These are phyloP conservation scores for Aspergillus phoenicis DNA, from an alignment of 2,329 filamentous ascomycete genomes.

Conservation along the genomic window DNA sequence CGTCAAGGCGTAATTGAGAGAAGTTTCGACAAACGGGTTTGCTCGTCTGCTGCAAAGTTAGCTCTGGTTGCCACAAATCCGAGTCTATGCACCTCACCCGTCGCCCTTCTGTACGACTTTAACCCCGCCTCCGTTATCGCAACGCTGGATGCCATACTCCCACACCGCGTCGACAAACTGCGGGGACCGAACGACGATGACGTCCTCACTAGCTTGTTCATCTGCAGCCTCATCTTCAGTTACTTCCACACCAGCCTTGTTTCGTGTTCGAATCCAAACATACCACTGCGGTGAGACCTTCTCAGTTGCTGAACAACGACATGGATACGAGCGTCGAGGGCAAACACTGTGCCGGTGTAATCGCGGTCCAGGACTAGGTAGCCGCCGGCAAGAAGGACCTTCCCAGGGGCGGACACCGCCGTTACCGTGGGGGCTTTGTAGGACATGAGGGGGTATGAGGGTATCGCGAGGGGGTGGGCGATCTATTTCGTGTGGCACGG, in stretches of 20 bases:
- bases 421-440: constrained; percentile 33
- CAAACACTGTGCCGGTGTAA: constrained; percentile 74
- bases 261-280: constrained; percentile 16
- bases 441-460: constrained; percentile 9
- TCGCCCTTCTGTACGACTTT: constrained; percentile 67
- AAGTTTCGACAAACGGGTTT: constrained; percentile 92
- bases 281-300: constrained; percentile 33
- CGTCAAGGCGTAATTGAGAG: constrained; percentile 81
- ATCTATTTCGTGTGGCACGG: neutral
- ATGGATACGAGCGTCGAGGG: constrained; percentile 66
- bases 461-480: neutral
- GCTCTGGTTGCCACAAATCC: neutral
- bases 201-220: constrained; percentile 63
- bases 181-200: constrained; percentile 85
- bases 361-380: constrained; percentile 89
- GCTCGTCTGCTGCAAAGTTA: constrained; percentile 47
- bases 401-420: constrained; percentile 88
- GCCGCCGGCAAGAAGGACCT: constrained; percentile 91
- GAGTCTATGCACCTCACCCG: constrained; percentile 31
- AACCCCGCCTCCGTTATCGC: constrained; percentile 74
- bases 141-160: constrained; percentile 78
- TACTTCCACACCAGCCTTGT: neutral
- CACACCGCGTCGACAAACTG: constrained; percentile 87
- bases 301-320: constrained; percentile 59
- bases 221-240: constrained; percentile 41